These are phyloP conservation scores for Ustilago hordei DNA, from an alignment of 1,284 basidiomycete genomes.

Conservation along the genomic window DNA sequence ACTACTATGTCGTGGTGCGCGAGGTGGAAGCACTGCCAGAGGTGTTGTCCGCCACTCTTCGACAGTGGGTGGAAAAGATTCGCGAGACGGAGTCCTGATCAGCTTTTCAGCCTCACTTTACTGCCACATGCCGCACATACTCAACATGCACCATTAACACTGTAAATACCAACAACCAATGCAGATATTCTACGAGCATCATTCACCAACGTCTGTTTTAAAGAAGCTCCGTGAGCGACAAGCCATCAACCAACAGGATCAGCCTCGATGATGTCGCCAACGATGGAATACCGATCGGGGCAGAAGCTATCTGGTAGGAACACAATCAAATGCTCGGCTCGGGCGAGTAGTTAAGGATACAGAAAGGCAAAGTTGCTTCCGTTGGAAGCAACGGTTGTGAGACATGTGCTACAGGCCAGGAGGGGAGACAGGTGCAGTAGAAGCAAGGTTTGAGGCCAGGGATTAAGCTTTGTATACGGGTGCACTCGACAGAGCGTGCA, in stretches of 20 bases:
- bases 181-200: constrained; percentile 8
- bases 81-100: constrained; percentile 49
- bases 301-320: background rate
- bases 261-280: background rate
- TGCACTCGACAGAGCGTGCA: background rate
- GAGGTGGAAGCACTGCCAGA: constrained; percentile 92
- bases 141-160: background rate
- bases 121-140: background rate
- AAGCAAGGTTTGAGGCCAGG: background rate
- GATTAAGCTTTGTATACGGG: background rate
- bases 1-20: constrained; percentile 93
- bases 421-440: background rate
- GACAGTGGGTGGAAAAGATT: constrained; percentile 77
- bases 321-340: background rate
- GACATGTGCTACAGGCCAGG: background rate
- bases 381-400: constrained; percentile 2
- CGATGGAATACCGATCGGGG: background rate
- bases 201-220: background rate
- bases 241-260: background rate
- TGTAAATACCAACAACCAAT: constrained; percentile 4
- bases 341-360: background rate
- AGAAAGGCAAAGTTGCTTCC: constrained; percentile 3
- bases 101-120: background rate
- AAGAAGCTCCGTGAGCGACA: background rate
- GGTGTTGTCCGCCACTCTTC: constrained; percentile 88